Percentiles rank a stretch among this genome's conserved stretches.
These are phyloP conservation scores for Tolypocladium album DNA, from an alignment of 2,329 filamentous ascomycete genomes.

Conservation along the genomic window DNA sequence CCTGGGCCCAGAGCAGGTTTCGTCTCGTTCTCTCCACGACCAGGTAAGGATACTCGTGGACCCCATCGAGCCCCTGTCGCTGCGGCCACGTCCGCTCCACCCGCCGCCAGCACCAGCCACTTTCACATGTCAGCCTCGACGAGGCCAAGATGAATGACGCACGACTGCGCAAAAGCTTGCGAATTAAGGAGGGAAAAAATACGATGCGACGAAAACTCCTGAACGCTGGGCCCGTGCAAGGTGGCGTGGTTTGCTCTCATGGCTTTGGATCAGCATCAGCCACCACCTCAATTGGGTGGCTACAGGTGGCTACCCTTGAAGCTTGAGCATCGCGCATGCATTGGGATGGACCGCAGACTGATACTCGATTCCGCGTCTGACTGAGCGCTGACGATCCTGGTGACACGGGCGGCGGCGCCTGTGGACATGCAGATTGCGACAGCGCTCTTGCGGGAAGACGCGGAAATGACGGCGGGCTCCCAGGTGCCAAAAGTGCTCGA, in stretches of 20 bases:
- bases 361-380: background rate
- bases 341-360: background rate
- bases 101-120: conserved; percentile 12
- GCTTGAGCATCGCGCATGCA: background rate
- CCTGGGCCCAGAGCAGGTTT: background rate
- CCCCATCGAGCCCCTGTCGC: background rate
- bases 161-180: background rate
- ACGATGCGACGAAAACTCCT: background rate
- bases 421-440: background rate
- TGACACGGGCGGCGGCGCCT: background rate
- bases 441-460: background rate
- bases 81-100: background rate
- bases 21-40: no score
- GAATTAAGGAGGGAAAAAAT: background rate
- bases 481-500: background rate
- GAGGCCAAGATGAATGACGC: background rate
- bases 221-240: background rate
- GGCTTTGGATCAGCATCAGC: background rate
- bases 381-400: background rate
- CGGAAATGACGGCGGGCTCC: background rate
- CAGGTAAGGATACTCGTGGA: no score
- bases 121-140: conserved; percentile 18
- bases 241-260: background rate
- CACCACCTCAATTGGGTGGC: background rate
- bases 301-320: background rate